Percentiles rank a stretch among this genome's conserved stretches.
These are phyloP conservation scores for Erysimum pusillum DNA, from an alignment of 441 rosid genomes.

Conservation along the genomic window DNA sequence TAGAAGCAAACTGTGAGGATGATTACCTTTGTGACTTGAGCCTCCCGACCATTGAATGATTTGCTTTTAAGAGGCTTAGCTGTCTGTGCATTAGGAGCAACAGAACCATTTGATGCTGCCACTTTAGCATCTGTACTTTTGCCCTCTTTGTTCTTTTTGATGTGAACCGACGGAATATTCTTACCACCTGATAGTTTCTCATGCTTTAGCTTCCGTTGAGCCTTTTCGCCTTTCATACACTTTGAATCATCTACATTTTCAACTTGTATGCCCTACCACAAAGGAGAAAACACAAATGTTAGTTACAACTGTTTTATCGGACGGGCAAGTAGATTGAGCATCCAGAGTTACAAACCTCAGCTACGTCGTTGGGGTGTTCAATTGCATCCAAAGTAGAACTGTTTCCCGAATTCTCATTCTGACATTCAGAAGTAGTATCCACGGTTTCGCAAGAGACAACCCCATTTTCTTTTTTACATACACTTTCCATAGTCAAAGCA, in stretches of 20 bases:
- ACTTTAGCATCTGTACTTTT: conserved; percentile 47
- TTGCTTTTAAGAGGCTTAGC: conserved; percentile 64
- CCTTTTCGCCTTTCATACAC: conserved; percentile 54
- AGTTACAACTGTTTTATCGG: neutral
- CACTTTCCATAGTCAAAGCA: conserved; percentile 30
- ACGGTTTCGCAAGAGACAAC: conserved; percentile 31
- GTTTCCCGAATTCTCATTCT: conserved; percentile 51
- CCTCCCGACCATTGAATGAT: conserved; percentile 59
- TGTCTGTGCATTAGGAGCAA: conserved; percentile 49
- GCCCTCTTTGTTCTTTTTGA: conserved; percentile 62
- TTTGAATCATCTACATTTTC: conserved; percentile 50
- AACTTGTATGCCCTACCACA: conserved; percentile 54
- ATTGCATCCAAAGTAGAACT: conserved; percentile 49
- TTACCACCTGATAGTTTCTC: conserved; percentile 58
- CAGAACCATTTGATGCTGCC: conserved; percentile 62
- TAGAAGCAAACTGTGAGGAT: conserved; percentile 16
- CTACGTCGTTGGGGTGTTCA: conserved; percentile 45
- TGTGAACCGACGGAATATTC: conserved; percentile 54
- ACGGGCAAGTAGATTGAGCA: neutral
- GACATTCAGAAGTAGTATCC: conserved; percentile 43
- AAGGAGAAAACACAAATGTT: conserved; percentile 23
- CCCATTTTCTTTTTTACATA: conserved; percentile 47
- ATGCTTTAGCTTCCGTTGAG: conserved; percentile 56
- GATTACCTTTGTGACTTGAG: conserved; percentile 61
- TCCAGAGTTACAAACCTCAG: conserved; percentile 36